phyloP scores from a whole-genome alignment of 306 rosid species.

The Nissolia schottii region DNA sequence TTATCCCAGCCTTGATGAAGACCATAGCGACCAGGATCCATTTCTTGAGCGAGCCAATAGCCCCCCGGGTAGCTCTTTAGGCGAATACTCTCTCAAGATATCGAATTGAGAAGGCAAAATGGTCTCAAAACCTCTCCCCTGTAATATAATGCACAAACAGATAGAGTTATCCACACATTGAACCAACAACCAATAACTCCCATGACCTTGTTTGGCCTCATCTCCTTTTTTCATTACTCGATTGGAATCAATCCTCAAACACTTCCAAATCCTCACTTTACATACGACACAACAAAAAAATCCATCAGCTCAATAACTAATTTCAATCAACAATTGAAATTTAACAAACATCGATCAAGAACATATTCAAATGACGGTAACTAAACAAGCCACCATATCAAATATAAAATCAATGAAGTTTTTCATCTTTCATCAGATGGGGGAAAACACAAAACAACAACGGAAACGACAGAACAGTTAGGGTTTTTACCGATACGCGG shows the following conservation, averaged over 20 bases:
- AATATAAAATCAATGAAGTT: not conserved
- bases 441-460: not conserved
- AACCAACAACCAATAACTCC: constrained; percentile 71
- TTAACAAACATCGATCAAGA: not conserved
- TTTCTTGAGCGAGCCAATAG: constrained; percentile 61
- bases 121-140: constrained; percentile 65
- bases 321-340: not conserved
- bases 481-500: constrained; percentile 36
- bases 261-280: constrained; percentile 43
- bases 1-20: constrained; percentile 99
- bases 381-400: not conserved
- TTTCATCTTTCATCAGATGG: not conserved
- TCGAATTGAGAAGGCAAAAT: constrained; percentile 46
- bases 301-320: constrained; percentile 30
- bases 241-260: constrained; percentile 45
- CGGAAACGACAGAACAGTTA: not conserved
- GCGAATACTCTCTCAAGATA: not conserved
- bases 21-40: constrained; percentile 98
- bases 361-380: not conserved
- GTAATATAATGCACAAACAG: constrained; percentile 84
- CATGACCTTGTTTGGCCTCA: constrained; percentile 50
- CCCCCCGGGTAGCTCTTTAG: constrained; percentile 35
- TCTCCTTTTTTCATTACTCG: constrained; percentile 34
- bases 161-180: constrained; percentile 70
- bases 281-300: constrained; percentile 27